Evolutionary conservation across 306 rosid genomes (phyloP).

Genomic region (Glycine soja): DNA sequence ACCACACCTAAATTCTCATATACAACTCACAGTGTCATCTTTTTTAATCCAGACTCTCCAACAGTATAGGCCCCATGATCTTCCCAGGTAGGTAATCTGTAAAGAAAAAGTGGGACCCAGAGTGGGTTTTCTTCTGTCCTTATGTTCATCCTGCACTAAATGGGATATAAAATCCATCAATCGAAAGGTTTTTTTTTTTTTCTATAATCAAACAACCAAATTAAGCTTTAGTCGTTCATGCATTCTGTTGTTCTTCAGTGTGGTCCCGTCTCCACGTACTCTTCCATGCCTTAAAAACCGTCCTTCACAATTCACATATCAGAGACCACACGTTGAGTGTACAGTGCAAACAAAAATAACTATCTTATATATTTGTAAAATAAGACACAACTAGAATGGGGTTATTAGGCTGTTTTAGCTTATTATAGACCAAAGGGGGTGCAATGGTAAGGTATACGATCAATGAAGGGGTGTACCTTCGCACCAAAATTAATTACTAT

Average conservation of each 20-base stretch:
- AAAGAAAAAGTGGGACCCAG: constrained; percentile 24
- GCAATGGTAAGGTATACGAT: neutral
- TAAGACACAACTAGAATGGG: neutral
- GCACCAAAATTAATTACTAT: neutral
- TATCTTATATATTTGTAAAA: neutral
- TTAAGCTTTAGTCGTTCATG: constrained; percentile 29
- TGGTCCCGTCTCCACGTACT: constrained; percentile 32
- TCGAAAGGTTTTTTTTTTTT: neutral
- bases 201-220: neutral
- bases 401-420: neutral
- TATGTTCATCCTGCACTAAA: constrained; percentile 31
- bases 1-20: constrained; percentile 3
- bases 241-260: constrained; percentile 21
- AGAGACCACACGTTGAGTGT: constrained; percentile 9
- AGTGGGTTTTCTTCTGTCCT: neutral
- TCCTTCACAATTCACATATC: constrained; percentile 38
- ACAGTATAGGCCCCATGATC: constrained; percentile 10
- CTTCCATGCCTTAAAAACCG: constrained; percentile 28
- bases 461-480: neutral
- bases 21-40: neutral
- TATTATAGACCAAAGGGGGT: neutral
- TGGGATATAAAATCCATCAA: neutral
- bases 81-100: constrained; percentile 9
- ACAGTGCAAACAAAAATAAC: neutral
- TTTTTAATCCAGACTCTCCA: neutral